These are phyloP conservation scores for Phlebopus sp. DNA, from an alignment of 1,284 basidiomycete species.

Conservation along the genomic window DNA sequence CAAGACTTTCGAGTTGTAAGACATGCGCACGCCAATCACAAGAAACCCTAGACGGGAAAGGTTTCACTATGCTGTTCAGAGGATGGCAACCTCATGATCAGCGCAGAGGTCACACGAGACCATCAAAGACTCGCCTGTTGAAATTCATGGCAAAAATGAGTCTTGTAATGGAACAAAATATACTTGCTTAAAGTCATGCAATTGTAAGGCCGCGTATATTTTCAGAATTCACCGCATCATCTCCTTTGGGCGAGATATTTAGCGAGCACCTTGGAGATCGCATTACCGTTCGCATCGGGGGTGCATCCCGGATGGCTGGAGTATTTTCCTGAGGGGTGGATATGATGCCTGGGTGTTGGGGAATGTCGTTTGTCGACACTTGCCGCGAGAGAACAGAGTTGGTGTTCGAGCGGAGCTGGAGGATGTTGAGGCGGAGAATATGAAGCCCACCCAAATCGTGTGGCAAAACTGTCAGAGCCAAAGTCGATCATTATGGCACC, in stretches of 20 bases:
- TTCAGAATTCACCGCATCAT: slow-evolving; percentile 5
- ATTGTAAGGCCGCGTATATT: slow-evolving; percentile 1
- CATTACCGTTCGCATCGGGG: background rate
- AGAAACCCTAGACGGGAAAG: too few species aligned
- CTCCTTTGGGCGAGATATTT: slow-evolving; percentile 8
- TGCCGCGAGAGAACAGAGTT: background rate
- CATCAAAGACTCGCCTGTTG: too few species aligned
- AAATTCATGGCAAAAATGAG: too few species aligned
- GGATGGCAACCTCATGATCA: too few species aligned
- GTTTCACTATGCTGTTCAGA: too few species aligned
- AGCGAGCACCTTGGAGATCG: background rate
- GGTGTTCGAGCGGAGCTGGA: slow-evolving; percentile 35
- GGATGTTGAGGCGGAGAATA: slow-evolving; percentile 33
- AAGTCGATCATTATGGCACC: slow-evolving; percentile 31
- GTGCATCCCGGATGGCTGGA: background rate
- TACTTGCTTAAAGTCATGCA: background rate
- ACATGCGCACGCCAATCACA: too few species aligned
- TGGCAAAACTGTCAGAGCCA: slow-evolving; percentile 16
- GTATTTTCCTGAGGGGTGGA: background rate
- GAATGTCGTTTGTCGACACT: background rate
- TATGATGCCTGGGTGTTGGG: background rate
- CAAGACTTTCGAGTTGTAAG: too few species aligned
- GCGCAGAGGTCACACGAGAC: too few species aligned
- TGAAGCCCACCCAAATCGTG: slow-evolving; percentile 15
- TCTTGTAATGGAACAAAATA: too few species aligned